Evolutionary conservation across 257 asterid species (phyloP).

Genomic region (Mitragyna speciosa): DNA sequence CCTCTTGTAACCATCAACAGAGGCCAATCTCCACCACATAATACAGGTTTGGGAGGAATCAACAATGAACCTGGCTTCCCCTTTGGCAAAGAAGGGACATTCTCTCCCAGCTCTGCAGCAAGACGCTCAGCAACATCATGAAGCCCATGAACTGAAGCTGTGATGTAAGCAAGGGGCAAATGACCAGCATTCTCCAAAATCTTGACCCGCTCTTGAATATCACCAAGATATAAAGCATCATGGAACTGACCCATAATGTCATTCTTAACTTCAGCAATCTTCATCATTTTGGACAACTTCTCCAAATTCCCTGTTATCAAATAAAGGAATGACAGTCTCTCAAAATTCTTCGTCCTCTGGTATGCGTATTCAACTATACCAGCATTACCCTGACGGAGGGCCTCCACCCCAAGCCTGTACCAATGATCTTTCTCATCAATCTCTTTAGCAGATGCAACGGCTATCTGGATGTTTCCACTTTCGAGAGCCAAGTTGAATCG

Average conservation of each 20-base stretch:
- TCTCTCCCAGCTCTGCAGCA: constrained; percentile 62
- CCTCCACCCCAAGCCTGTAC: constrained; percentile 95
- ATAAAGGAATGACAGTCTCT: constrained; percentile 85
- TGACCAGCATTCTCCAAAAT: constrained; percentile 77
- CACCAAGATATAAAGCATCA: constrained; percentile 84
- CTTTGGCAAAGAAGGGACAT: constrained; percentile 59
- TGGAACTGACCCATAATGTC: constrained; percentile 98
- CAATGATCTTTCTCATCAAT: constrained; percentile 91
- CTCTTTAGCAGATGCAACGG: constrained; percentile 84
- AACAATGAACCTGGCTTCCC: constrained; percentile 56
- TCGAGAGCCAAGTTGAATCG: constrained; percentile 92
- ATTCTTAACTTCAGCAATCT: constrained; percentile 83
- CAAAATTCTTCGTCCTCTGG: constrained; percentile 87
- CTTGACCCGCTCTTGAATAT: constrained; percentile 76
- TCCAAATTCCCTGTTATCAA: constrained; percentile 65
- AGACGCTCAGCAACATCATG: constrained; percentile 61
- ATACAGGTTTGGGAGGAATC: constrained; percentile 76
- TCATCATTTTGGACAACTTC: constrained; percentile 87
- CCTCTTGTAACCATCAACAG: constrained; percentile 75
- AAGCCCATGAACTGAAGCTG: constrained; percentile 76
- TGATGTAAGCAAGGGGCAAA: constrained; percentile 73
- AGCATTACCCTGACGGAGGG: constrained; percentile 96
- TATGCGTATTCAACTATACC: constrained; percentile 97
- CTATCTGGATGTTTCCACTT: constrained; percentile 92
- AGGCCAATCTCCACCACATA: constrained; percentile 89